Evolutionary conservation across 2,329 filamentous ascomycete species (phyloP), one percentile per base, ranked within the genome.

Genomic region (Aspergillus phoenicis): DNA sequence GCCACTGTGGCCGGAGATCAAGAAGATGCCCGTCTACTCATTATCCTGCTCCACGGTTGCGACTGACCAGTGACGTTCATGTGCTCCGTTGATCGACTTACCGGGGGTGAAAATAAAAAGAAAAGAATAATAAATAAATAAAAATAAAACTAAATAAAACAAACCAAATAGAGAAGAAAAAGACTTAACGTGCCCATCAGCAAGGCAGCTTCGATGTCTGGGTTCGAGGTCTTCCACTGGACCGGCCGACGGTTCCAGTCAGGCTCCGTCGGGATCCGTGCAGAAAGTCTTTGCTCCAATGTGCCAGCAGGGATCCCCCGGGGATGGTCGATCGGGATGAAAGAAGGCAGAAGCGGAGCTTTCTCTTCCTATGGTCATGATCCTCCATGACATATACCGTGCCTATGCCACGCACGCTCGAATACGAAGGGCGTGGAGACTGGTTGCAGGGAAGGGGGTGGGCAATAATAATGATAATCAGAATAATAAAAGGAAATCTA

Each of bases 401-500:
- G 45, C 24, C 38, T 55, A 36, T 45, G 26, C 52, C 52, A 55
- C 52, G 38, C 39, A 55, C 52, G 38, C 39, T 45, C 38, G 52
- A 49, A 57, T 39, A 57, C 30, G 30, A 57, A 49, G 20, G 22
- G 28, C 36, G 33, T 57, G 55, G 45, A 49, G 52, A 55, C 52
- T n/a, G 38, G 13, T 11, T 45, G 20, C 15, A 54, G 33, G 11
- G 8, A 41, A 20, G 33, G 17, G 36, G 51, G 52, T 39, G 56
- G 51, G n/a, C 41, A 52, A 43, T 17, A 30, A 59, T 26, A 49
- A 43, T 39, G 24, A 20, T 8, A 56, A 39, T 28, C 41, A 57
- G 48, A 41, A 58, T 41, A 64, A 56, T 17, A 54, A 39, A 57
- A 59, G 52, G 24, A 58, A 43, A 53, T 48, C 43, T 13, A 26